These are phyloP conservation scores for Daldinia decipiens DNA, from an alignment of 495 filamentous ascomycete species.

Conservation along the genomic window DNA sequence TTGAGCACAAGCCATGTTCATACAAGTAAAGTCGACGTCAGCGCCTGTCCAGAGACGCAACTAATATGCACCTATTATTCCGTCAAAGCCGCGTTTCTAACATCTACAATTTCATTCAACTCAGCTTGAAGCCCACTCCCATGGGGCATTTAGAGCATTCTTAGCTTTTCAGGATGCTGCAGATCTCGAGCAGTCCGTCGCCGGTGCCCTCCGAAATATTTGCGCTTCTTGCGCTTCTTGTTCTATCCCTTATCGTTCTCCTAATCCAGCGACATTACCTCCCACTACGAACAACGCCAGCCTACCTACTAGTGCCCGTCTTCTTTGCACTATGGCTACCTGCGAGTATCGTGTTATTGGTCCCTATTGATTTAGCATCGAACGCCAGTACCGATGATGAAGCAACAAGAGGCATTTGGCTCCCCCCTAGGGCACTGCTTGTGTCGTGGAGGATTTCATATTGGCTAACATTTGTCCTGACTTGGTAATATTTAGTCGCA, in stretches of 20 bases:
- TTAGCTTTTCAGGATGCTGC: conserved; percentile 46
- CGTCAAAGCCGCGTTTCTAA: conserved; percentile 5
- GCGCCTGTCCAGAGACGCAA: conserved; percentile 12
- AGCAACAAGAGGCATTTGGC: conserved; percentile 70
- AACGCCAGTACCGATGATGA: conserved; percentile 75
- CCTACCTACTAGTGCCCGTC: conserved; percentile 88
- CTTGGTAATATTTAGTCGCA: conserved; percentile 69
- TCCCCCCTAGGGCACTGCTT: conserved; percentile 73
- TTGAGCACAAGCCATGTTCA: conserved; percentile 10
- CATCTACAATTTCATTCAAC: conserved; percentile 31
- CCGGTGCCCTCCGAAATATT: conserved; percentile 77
- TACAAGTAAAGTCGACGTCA: conserved; percentile 33
- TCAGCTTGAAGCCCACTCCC: conserved; percentile 8
- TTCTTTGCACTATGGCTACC: conserved; percentile 94
- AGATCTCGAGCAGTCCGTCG: conserved; percentile 50
- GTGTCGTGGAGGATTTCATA: conserved; percentile 94
- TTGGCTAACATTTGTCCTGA: conserved; percentile 94
- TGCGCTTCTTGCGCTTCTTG: conserved; percentile 72
- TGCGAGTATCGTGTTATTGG: conserved; percentile 90
- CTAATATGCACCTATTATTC: conserved; percentile 10
- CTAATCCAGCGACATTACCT: conserved; percentile 89
- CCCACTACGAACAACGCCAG: conserved; percentile 87
- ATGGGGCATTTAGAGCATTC: conserved; percentile 28
- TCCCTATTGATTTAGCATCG: conserved; percentile 95
- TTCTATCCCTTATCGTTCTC: conserved; percentile 78